Base-by-base conservation (phyloP, 1,284 basidiomycete genomes). In the Leucoagaricus sp. region DNA sequence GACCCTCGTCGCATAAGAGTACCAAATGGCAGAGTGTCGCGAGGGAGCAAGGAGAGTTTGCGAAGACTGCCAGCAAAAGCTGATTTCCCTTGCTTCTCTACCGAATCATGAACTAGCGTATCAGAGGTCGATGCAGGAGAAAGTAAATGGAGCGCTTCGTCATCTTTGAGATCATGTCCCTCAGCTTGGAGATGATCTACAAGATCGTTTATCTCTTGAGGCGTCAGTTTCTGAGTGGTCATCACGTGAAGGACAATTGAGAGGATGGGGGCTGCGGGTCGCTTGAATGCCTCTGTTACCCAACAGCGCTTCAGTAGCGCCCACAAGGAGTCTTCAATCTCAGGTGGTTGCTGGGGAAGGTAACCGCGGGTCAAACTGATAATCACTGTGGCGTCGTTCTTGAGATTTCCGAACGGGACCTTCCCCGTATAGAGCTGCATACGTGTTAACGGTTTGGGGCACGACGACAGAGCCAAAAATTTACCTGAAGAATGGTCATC, bases 401-500 rank as follows among this genome's bases (percentile, higher is more conserved):
- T 48, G 21, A 63, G 29, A 25, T 59, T 31, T 7, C 49, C 49
- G 23, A 61, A 61, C 3, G 60, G 61, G 6, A 49, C 21, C 17
- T 51, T 59, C 25, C 58, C 60, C 4, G 61, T 61, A 28, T 57
- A 34, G 34, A 61, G 33, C 61, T 63, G 23, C 13, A 9, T 6
- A 38, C 13, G 1, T 6, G 40, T 41, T 7, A 34, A 23, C 6
- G 28, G 6, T 50, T 8, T 25, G 3, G 13, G 28, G 25, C 13
- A 12, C 3, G 1, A 19, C 17, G 7, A 9, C n/a, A 31, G 7
- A 28, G 13, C 4, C 12, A 13, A 3, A 4, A 2, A 17, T 53
- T n/a, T 53, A 61, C 62, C 45, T 63, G 55, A 19, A 61, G 50
- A 17, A 61, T 53, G 12, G 60, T 61, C 62, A 63, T 63, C 9